Base-by-base conservation (phyloP, 805 yeast genomes). In the Cyberlindnera mycetangii region DNA sequence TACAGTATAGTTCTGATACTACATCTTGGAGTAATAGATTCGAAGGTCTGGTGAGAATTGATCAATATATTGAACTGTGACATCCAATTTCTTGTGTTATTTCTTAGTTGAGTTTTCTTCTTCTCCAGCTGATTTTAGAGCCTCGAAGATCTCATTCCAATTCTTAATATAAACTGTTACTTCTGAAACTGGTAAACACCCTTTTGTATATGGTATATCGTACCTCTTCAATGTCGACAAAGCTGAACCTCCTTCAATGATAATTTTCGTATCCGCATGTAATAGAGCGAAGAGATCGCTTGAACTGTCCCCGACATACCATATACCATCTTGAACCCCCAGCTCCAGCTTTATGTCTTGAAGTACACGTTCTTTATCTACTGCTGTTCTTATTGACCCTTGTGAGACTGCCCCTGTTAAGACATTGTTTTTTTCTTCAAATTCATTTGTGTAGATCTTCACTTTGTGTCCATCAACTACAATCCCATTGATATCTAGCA, bases 41-140 rank as follows among this genome's bases (percentile, higher is more conserved):
- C 14, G 76, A 78, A 39, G 97, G 97, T 0, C 61, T 89, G 52
- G 84, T 89, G 2, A 74, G 77, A 45, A 73, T 85, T 20, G 67
- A 70, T 36, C 71, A 73, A 50, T 72, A 70, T 50, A 58, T 83
- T 44, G 75, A 66, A 50, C 48, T 77, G 21, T 74, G 55, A 37
- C n/a, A 24, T 24, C 4, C 6, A n/a, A 8, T 11, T 21, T 18
- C 27, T 20, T 21, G 18, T 11, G 5, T 4, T 30, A 15, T 14
- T 14, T 28, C 14, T 6, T 28, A 12, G 9, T 28, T 28, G 9
- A n/a, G 32, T 28, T 28, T 28, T 15, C 18, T 30, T n/a, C n/a
- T n/a, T n/a, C n/a, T n/a, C n/a, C n/a, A n/a, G n/a, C 17, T 30
- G 18, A 9, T 34, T 10, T 9, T 12, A 27, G n/a, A 17, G 4